Conservation (phyloP, 257 asterid genomes). For the Solanum appendiculatum region DNA sequence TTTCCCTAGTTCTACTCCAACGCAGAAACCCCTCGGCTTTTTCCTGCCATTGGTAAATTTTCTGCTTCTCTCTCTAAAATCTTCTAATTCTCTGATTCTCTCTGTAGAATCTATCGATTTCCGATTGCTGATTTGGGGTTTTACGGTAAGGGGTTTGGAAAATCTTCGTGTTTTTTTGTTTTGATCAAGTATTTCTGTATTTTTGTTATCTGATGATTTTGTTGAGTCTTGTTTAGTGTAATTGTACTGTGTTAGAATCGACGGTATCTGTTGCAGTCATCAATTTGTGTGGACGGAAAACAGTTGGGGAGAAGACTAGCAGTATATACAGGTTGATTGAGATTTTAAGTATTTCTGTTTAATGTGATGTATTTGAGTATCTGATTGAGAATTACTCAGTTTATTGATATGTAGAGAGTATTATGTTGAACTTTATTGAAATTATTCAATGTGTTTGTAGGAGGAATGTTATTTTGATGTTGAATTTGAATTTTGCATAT, state of each 20-base stretch:
- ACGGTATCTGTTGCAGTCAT: background rate
- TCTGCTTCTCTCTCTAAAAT: background rate
- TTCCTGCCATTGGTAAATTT: background rate
- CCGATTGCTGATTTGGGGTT: background rate
- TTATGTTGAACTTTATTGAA: background rate
- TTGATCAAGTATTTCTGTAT: background rate
- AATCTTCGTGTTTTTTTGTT: background rate
- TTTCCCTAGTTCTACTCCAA: background rate
- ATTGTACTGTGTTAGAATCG: background rate
- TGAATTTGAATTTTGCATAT: background rate
- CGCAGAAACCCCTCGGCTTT: background rate
- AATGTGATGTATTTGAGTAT: background rate
- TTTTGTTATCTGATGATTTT: background rate
- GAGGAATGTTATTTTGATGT: background rate
- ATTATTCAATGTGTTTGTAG: background rate
- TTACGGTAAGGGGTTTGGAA: background rate
- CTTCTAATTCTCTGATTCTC: background rate
- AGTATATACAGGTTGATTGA: slow-evolving; percentile 1
- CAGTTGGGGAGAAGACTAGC: background rate
- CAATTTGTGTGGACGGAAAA: background rate
- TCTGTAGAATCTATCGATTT: background rate
- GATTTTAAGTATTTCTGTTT: background rate
- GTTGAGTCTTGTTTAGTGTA: slow-evolving; percentile 3
- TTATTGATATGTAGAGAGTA: background rate
- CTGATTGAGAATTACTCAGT: background rate